These are phyloP conservation scores for Penicillium turbatum DNA, from an alignment of 495 filamentous ascomycete genomes.

Conservation along the genomic window DNA sequence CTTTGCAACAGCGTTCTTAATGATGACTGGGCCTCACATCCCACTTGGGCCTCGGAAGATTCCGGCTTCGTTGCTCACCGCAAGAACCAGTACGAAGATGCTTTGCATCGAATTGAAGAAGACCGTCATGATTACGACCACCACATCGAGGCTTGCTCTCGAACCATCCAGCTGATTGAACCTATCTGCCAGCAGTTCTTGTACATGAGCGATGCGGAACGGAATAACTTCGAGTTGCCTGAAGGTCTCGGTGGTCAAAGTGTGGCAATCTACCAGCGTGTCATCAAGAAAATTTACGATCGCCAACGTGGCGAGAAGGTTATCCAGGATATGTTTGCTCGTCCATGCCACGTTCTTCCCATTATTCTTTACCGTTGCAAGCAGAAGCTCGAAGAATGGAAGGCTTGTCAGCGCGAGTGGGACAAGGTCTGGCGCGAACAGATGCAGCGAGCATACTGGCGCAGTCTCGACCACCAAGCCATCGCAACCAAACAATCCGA, in stretches of 20 bases:
- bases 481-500: conserved; percentile 77
- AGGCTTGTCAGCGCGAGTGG: conserved; percentile 94
- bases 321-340: conserved; percentile 72
- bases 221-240: conserved; percentile 68
- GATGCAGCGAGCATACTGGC: conserved; percentile 87
- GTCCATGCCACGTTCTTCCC: conserved; percentile 78
- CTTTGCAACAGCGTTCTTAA: conserved; percentile 89
- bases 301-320: conserved; percentile 76
- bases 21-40: conserved; percentile 97
- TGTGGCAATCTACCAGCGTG: conserved; percentile 90
- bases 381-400: conserved; percentile 95
- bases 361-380: conserved; percentile 83
- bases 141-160: conserved; percentile 88
- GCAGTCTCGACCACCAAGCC: conserved; percentile 92
- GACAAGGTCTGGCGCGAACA: conserved; percentile 97
- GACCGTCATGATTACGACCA: conserved; percentile 98
- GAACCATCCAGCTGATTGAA: conserved; percentile 92
- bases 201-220: conserved; percentile 65
- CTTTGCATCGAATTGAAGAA: conserved; percentile 92
- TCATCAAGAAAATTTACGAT: conserved; percentile 98
- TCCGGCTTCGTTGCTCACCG: conserved; percentile 96
- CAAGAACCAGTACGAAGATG: conserved; percentile 92
- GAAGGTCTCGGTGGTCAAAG: conserved; percentile 86
- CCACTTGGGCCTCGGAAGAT: conserved; percentile 98
- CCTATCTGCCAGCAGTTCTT: conserved; percentile 87